phyloP scores from a whole-genome alignment of 2,329 filamentous ascomycete species.

The Fusarium burgessii region DNA sequence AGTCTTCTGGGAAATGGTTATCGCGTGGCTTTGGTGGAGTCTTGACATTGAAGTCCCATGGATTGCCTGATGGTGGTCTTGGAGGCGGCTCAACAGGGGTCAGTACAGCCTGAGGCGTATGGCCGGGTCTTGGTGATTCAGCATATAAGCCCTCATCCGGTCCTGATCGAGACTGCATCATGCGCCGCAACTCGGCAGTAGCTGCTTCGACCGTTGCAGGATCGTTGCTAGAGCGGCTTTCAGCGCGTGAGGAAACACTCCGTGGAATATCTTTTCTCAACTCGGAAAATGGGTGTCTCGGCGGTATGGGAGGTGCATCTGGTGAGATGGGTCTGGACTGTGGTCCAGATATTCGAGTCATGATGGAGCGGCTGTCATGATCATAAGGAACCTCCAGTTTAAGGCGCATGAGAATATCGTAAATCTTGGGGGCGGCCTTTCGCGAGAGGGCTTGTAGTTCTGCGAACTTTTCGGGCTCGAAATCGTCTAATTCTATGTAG shows the following conservation, averaged over 20 bases:
- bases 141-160: slow-evolving; percentile 44
- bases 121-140: slow-evolving; percentile 18
- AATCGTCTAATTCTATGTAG: slow-evolving; percentile 61
- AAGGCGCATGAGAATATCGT: slow-evolving; percentile 66
- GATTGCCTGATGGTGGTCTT: slow-evolving; percentile 56
- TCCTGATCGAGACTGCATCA: slow-evolving; percentile 47
- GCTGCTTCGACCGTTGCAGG: slow-evolving; percentile 47
- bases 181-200: slow-evolving; percentile 46
- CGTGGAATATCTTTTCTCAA: slow-evolving; percentile 21
- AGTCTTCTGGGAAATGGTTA: slow-evolving; percentile 36
- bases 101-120: slow-evolving; percentile 19
- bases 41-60: slow-evolving; percentile 54
- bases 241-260: slow-evolving; percentile 22
- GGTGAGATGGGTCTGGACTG: slow-evolving; percentile 48
- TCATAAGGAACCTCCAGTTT: slow-evolving; percentile 57
- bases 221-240: slow-evolving; percentile 25
- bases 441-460: slow-evolving; percentile 62
- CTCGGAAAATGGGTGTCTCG: slow-evolving; percentile 37
- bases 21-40: slow-evolving; percentile 37
- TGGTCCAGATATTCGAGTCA: slow-evolving; percentile 44
- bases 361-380: slow-evolving; percentile 45
- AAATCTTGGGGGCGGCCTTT: slow-evolving; percentile 61
- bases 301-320: slow-evolving; percentile 41
- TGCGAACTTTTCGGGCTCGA: slow-evolving; percentile 63
- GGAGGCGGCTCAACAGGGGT: slow-evolving; percentile 45